These are phyloP conservation scores for Calonectria leucothoes DNA, from an alignment of 2,329 filamentous ascomycete genomes.

Conservation along the genomic window DNA sequence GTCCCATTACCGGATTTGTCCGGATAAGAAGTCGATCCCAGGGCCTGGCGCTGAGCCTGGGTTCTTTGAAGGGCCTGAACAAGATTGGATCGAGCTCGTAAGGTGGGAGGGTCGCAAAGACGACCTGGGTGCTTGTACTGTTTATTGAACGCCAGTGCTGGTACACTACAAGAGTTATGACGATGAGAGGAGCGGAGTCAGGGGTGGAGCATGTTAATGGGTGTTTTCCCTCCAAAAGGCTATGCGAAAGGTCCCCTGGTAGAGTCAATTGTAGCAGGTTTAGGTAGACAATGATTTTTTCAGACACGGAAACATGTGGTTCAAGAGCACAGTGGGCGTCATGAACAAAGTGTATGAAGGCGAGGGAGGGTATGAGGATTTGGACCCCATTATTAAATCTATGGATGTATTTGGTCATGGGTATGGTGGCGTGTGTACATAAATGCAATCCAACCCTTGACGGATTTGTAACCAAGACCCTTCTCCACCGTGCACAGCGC, in stretches of 20 bases:
- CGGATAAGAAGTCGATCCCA: conserved; percentile 97
- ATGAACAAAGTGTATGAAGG: conserved; percentile 9
- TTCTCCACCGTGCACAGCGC: too few species aligned
- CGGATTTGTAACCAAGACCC: too few species aligned
- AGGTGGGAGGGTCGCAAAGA: conserved; percentile 19
- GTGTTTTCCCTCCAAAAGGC: conserved; percentile 47
- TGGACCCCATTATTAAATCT: conserved; percentile 14
- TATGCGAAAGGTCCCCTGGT: conserved; percentile 43
- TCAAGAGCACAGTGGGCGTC: conserved; percentile 11
- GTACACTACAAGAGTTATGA: conserved; percentile 43
- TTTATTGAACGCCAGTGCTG: conserved; percentile 28
- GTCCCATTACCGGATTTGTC: conserved; percentile 96
- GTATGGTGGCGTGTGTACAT: too few species aligned
- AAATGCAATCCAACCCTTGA: too few species aligned
- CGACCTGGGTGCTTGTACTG: conserved; percentile 24
- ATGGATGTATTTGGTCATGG: conserved; percentile 7
- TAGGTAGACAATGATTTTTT: conserved; percentile 45
- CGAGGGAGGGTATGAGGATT: background rate
- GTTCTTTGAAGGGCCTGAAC: conserved; percentile 93
- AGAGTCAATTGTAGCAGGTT: conserved; percentile 45
- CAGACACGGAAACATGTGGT: conserved; percentile 35
- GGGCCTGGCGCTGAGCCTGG: conserved; percentile 91
- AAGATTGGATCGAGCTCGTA: conserved; percentile 69
- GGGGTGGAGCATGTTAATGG: conserved; percentile 47
- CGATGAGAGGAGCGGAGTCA: conserved; percentile 44